Base-by-base conservation (phyloP, 2,329 filamentous ascomycete species). In the Ophiostoma sp. region DNA sequence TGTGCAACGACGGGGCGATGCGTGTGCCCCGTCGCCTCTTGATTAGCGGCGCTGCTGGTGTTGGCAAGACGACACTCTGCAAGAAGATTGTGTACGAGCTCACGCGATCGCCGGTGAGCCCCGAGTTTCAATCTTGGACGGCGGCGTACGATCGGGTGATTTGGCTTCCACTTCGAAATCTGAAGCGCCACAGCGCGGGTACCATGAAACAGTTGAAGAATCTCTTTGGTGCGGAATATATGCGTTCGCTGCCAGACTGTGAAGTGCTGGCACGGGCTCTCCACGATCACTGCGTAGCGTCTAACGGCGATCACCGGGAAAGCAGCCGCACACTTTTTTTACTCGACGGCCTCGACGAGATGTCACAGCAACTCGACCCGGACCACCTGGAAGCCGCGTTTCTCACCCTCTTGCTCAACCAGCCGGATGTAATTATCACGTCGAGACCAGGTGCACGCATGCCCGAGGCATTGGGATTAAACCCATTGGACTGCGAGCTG, bases 341-440 rank as follows among this genome's bases (percentile, higher is more conserved):
- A 17, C 79, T 85, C 15, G 83, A 85, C 75, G 84, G 84, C 5
- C 72, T 85, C 15, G 84, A 85, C 70, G 84, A 86, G 79, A 76
- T 84, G 11, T 78, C 77, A 0, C 64, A 77, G 57, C 9, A 36
- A 6, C 48, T 69, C 8, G 76, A 77, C 8, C 63, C 4, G 8
- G 36, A 39, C 9, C 8, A 68, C 42, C 39, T 76, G 5, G 77
- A 78, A 75, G 75, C 33, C 25, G 3, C 52, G 19, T 78, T 82
- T 45, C 76, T 84, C 15, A 11, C 73, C 17, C 2, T 75, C 4
- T 78, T 84, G 28, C 75, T 83, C 11, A 77, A 79, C 17, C 78
- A 78, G 19, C 77, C 77, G 0, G 80, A 82, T 64, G 78, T 83
- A 7, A 82, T 85, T 64, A 78, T 85, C 39, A 85, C 83, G 8